Percentiles rank a stretch among this genome's conserved stretches.
Conservation (phyloP, 164 flowering plant genomes). For the Umbilicus rupestris region DNA sequence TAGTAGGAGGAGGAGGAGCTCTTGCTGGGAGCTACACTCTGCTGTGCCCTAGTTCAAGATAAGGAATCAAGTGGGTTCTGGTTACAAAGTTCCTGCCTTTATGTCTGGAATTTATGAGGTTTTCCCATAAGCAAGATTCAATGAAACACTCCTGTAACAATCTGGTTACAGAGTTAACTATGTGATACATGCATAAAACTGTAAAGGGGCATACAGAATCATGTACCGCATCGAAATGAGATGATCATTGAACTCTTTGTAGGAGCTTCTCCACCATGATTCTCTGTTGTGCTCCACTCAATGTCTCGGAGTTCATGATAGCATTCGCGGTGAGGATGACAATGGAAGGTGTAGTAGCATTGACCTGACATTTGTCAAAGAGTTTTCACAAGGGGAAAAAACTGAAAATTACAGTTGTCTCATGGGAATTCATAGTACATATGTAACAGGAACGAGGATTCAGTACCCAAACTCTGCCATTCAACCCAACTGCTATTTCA, state of each 20-base stretch:
- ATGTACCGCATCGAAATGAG: not conserved
- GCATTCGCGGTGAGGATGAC: slow-evolving; percentile 64
- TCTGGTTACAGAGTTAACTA: too few relatives aligned
- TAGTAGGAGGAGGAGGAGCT: too few relatives aligned
- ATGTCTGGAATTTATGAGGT: not conserved
- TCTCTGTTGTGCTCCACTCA: slow-evolving; percentile 63
- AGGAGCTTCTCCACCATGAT: slow-evolving; percentile 69
- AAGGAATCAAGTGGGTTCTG: not conserved
- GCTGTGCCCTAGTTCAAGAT: not conserved
- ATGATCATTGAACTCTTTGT: slow-evolving; percentile 38
- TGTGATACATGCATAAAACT: too few relatives aligned
- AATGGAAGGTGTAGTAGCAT: slow-evolving; percentile 53
- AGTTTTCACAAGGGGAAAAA: not conserved
- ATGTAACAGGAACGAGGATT: not conserved
- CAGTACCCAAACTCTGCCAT: slow-evolving; percentile 92
- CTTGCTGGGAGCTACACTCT: not conserved
- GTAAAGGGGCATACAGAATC: not conserved
- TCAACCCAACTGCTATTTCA: slow-evolving; percentile 90
- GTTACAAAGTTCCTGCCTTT: not conserved
- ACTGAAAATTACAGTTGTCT: not conserved
- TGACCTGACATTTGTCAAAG: slow-evolving; percentile 41
- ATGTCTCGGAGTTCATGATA: slow-evolving; percentile 60
- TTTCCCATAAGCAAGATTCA: too few relatives aligned
- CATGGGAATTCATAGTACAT: not conserved
- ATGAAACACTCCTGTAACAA: too few relatives aligned